A percentile compares a stretch with the other conserved stretches of the same genome.
Evolutionary conservation across 352 stramenopile species (phyloP).

Genomic region (Globisporangium cystogenes): DNA sequence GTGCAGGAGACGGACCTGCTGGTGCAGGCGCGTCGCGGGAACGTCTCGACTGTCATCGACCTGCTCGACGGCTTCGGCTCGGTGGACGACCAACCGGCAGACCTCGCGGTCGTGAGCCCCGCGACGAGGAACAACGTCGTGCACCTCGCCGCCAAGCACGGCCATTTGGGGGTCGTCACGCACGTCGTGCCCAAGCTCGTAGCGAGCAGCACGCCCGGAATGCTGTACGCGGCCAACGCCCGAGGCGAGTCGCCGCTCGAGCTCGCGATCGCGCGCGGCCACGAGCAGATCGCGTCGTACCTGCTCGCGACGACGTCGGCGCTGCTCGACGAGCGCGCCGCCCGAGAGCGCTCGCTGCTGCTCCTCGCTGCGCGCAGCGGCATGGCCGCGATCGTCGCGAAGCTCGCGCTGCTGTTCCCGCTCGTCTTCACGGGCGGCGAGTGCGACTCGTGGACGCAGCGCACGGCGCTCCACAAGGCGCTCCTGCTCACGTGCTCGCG

Average conservation of each 20-base stretch:
- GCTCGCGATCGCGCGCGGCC: slow-evolving; percentile 34
- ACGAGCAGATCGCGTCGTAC: slow-evolving; percentile 52
- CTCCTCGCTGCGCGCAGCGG: slow-evolving; percentile 40
- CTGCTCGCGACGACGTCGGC: slow-evolving; percentile 46
- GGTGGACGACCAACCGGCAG: slow-evolving; percentile 26
- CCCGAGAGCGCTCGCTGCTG: slow-evolving; percentile 32
- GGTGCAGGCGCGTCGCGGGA: slow-evolving; percentile 41
- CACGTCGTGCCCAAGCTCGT: slow-evolving; percentile 41
- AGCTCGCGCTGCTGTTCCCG: slow-evolving; percentile 52
- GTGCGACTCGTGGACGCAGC: slow-evolving; percentile 34
- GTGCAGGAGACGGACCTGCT: slow-evolving; percentile 38
- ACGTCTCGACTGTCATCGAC: slow-evolving; percentile 50
- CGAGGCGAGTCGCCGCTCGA: slow-evolving; percentile 36
- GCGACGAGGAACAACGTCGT: slow-evolving; percentile 35
- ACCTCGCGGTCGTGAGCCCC: slow-evolving; percentile 27
- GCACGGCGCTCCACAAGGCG: slow-evolving; percentile 42
- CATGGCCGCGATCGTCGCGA: slow-evolving; percentile 31
- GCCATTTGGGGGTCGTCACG: slow-evolving; percentile 43
- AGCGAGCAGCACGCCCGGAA: slow-evolving; percentile 10
- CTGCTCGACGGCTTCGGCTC: slow-evolving; percentile 51
- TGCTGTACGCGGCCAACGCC: slow-evolving; percentile 21
- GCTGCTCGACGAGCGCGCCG: slow-evolving; percentile 24
- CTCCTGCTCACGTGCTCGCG: slow-evolving; percentile 19
- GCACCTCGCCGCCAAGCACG: slow-evolving; percentile 43
- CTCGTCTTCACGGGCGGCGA: slow-evolving; percentile 29